Evolutionary conservation across 768 basidiomycete genomes (phyloP).

Genomic region (Favolaschia claudopus): DNA sequence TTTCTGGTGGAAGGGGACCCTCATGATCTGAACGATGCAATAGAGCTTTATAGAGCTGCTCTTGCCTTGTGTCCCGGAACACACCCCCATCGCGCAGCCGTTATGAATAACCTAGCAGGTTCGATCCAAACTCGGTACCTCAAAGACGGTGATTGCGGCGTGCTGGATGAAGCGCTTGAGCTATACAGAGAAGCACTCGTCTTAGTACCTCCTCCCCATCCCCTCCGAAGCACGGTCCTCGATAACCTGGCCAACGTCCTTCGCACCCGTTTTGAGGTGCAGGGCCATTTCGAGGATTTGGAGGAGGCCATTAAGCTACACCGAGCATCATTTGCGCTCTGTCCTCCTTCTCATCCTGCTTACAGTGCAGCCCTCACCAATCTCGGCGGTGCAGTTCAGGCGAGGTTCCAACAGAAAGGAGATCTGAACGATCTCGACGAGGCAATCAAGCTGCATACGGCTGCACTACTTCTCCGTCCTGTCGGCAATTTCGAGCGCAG

Average conservation of each 20-base stretch:
- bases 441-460: slow-evolving; percentile 33
- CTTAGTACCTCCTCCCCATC: slow-evolving; percentile 4
- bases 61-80: not conserved
- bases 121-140: slow-evolving; percentile 2
- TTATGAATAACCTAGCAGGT: not conserved
- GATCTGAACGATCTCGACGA: slow-evolving; percentile 30
- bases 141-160: not conserved
- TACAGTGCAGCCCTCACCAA: slow-evolving; percentile 12
- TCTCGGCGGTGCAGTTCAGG: slow-evolving; percentile 23
- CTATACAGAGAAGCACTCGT: slow-evolving; percentile 10
- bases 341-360: slow-evolving; percentile 10
- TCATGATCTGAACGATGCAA: not conserved
- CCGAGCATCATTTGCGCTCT: slow-evolving; percentile 11
- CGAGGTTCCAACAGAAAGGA: slow-evolving; percentile 35
- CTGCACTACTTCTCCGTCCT: slow-evolving; percentile 4
- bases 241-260: slow-evolving; percentile 19
- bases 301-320: slow-evolving; percentile 25
- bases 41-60: not conserved
- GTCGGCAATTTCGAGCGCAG: slow-evolving; percentile 9
- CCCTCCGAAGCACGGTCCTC: slow-evolving; percentile 1
- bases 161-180: slow-evolving; percentile 27
- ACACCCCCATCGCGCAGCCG: not conserved
- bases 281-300: slow-evolving; percentile 23
- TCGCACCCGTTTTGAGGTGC: slow-evolving; percentile 26
- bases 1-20: not conserved